Percentiles rank a stretch among this genome's conserved stretches.
Evolutionary conservation across 2,329 filamentous ascomycete species (phyloP).

Genomic region (Chaetomiaceae sp.): DNA sequence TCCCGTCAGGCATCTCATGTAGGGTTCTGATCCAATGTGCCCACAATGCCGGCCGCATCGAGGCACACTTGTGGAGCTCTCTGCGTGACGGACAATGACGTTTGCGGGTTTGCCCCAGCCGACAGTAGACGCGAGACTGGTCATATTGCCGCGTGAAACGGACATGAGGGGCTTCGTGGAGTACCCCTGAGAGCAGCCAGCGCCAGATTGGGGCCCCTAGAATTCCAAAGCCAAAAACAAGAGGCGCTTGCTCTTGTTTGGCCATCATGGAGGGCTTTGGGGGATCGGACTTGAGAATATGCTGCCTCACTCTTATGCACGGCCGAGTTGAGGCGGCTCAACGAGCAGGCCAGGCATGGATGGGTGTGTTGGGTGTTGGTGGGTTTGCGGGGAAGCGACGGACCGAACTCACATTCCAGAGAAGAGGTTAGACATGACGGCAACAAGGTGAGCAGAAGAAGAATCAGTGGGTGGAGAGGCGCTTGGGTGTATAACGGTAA

Average conservation of each 20-base stretch:
- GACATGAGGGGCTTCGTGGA: neutral
- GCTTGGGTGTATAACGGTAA: neutral
- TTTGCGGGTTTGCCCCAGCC: neutral
- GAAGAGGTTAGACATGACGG: slow-evolving; percentile 55
- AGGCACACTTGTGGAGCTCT: slow-evolving; percentile 5
- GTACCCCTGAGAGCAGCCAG: slow-evolving; percentile 2
- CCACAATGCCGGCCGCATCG: neutral
- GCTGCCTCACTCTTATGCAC: slow-evolving; percentile 15
- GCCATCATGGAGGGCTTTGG: neutral
- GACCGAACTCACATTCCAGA: slow-evolving; percentile 55
- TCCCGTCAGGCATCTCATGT: neutral
- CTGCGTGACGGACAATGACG: neutral
- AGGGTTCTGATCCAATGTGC: neutral
- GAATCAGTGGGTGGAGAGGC: neutral
- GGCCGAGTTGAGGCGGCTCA: slow-evolving; percentile 6
- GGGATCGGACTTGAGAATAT: slow-evolving; percentile 3
- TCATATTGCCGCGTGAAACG: neutral
- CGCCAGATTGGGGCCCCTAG: no score
- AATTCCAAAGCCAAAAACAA: neutral
- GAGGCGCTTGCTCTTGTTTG: slow-evolving; percentile 4
- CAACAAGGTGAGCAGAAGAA: neutral
- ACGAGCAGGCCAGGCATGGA: neutral
- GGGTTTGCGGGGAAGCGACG: slow-evolving; percentile 18
- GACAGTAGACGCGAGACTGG: neutral
- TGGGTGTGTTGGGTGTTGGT: slow-evolving; percentile 6